phyloP scores from a whole-genome alignment of 768 basidiomycete genomes.

The Nevesoporus exiguus region DNA sequence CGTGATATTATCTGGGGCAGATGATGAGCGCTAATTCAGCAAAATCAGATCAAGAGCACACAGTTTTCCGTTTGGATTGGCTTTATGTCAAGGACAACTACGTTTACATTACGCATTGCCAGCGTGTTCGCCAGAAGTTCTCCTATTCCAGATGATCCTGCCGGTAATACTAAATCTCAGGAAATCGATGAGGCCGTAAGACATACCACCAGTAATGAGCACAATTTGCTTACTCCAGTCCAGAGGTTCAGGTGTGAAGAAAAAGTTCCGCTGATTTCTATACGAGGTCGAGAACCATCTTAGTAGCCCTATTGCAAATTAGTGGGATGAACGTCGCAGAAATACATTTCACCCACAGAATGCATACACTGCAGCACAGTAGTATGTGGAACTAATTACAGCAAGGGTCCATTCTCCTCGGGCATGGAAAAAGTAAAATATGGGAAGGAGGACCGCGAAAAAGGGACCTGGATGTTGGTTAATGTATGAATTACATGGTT shows the following conservation, averaged over 20 bases:
- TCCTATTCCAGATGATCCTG: slow-evolving; percentile 88
- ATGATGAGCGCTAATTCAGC: neutral
- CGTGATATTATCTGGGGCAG: slow-evolving; percentile 61
- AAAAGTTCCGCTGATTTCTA: slow-evolving; percentile 65
- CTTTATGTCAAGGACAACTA: slow-evolving; percentile 83
- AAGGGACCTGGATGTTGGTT: slow-evolving; percentile 60
- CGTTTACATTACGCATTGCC: slow-evolving; percentile 74
- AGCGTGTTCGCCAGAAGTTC: slow-evolving; percentile 85
- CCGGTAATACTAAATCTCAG: neutral
- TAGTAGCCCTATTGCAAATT: slow-evolving; percentile 49
- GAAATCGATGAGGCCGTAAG: neutral
- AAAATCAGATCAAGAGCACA: slow-evolving; percentile 32
- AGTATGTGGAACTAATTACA: slow-evolving; percentile 50
- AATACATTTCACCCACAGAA: slow-evolving; percentile 56
- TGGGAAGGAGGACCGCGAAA: slow-evolving; percentile 76
- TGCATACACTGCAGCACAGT: slow-evolving; percentile 53
- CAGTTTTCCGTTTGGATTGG: slow-evolving; percentile 76
- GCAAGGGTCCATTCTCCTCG: slow-evolving; percentile 46
- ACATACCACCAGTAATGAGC: slow-evolving; percentile 83
- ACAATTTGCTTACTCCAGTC: slow-evolving; percentile 91
- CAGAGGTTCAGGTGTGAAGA: slow-evolving; percentile 57
- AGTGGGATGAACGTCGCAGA: neutral
- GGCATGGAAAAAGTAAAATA: slow-evolving; percentile 76
- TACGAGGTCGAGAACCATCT: slow-evolving; percentile 72
- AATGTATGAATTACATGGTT: neutral